Conservation (phyloP, 805 yeast genomes). For the Cyberlindnera maclurae region DNA sequence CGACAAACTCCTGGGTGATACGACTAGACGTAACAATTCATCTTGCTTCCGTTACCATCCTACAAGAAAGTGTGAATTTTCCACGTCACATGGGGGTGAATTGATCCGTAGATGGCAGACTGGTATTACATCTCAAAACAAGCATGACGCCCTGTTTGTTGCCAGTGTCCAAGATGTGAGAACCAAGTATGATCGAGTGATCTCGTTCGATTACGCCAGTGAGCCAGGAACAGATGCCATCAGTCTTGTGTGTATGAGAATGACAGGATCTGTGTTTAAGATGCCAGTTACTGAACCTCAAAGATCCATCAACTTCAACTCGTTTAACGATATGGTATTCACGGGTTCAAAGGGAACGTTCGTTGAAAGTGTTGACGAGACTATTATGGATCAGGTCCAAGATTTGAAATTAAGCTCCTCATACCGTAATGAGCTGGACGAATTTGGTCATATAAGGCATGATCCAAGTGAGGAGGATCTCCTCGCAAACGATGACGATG, state of each 20-base stretch:
- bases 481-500: conserved; percentile 6
- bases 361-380: conserved; percentile 28
- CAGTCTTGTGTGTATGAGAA: conserved; percentile 79
- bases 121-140: conserved; percentile 43
- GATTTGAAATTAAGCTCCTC: conserved; percentile 7
- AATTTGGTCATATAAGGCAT: conserved; percentile 26
- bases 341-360: conserved; percentile 52
- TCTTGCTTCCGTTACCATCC: conserved; percentile 68
- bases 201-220: conserved; percentile 65
- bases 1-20: conserved; percentile 54
- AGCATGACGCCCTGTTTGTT: conserved; percentile 59
- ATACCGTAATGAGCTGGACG: conserved; percentile 11
- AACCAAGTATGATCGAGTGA: conserved; percentile 74
- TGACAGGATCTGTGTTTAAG: conserved; percentile 79
- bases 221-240: conserved; percentile 40
- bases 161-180: conserved; percentile 67
- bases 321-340: conserved; percentile 57
- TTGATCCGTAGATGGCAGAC: conserved; percentile 75
- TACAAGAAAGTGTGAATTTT: conserved; percentile 60
- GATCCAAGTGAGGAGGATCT: neutral
- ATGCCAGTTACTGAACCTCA: conserved; percentile 70
- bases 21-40: conserved; percentile 49
- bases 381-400: conserved; percentile 16
- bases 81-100: conserved; percentile 74
- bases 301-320: conserved; percentile 55